Base-by-base conservation (phyloP, 306 rosid species). In the Rubus idaeus region DNA sequence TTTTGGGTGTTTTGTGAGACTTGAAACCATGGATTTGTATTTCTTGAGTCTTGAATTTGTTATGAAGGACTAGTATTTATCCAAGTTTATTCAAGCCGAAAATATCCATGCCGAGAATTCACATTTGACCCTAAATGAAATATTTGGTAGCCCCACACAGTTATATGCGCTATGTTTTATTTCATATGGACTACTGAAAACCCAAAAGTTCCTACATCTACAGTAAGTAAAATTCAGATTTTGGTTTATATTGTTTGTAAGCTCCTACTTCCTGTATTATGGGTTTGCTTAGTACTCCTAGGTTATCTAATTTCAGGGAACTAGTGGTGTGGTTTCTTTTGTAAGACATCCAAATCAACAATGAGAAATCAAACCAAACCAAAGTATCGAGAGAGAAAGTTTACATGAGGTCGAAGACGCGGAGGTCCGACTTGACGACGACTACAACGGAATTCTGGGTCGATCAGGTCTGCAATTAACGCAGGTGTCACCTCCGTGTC, bases 401-500 rank as follows among this genome's bases (percentile, higher is more conserved):
- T 71, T 84, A 95, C 98, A n/a, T 41, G 64, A 95, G 82, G 82
- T 92, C 82, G 86, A 92, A 95, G 79, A 92, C 85, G 8, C 97
- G 97, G 49, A 95, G 92, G 66, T 89, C 91, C 23, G 91, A 85
- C 64, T 97, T 97, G 13, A 95, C 95, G 1, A 96, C 90, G 14
- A 89, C 92, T n/a, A 89, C 90, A 56, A 86, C 87, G 65, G 88
- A 86, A 14, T 80, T 74, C 10, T 83, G 87, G 68, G 78, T 35
- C 0, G 97, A 97, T 62, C 92, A 91, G 74, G 92, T 23, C 93
- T 0, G 97, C 81, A 35, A 90, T 88, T 20, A 92, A 85, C 0
- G 98, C 98, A 11, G 98, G 97, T 26, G 97, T 97, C 0, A 92
- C 92, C 74, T 92, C 90, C 0, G 68, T 69, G n/a, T 89, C 90